Evolutionary conservation across 345 rosid species (phyloP), one percentile per base, ranked within the genome.

Genomic region (Dipteronia sinensis): DNA sequence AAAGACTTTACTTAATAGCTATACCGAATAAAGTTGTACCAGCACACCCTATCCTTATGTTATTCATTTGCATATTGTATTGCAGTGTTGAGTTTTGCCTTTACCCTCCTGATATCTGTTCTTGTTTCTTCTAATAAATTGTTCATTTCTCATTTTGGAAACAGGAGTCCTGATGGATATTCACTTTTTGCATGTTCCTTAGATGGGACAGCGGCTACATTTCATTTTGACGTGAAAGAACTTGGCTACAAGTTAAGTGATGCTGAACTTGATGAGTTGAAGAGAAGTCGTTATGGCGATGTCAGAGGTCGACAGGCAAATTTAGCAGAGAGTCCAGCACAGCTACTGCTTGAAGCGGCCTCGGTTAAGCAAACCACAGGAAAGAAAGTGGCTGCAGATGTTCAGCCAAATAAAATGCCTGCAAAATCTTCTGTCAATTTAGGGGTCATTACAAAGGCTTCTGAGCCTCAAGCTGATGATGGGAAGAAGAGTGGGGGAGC

Each of bases 151-250:
- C 20, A 27, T 71, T 19, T 17, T 53, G 51, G 62, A 55, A 72
- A 78, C 92, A 97, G 99, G 99, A 94, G 99, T 82, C 95, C 98
- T 4, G 98, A 93, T 86, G 99, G 99, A 38, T 97, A 89, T 85
- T 92, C 98, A 58, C 95, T 97, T 71, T 93, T 97, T 78, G 95
- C 98, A 46, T 97, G 98, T 84, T 97, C 99, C 86, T 85, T 97
- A 90, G 99, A 93, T 49, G 99, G 99, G 75, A 90, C 99, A 23
- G 94, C 90, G 69, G 97, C 99, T 65, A 88, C 95, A 66, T 90
- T 91, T 76, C 98, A 91, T 85, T 97, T 94, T 85, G 97, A 97
- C 61, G 85, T 69, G 13, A 91, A 88, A 79, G 99, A 97, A 71
- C 86, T 97, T 71, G 99, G 99, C 23, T 83, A 80, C 71, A 89